Conservation (phyloP, 805 yeast genomes). For the Vanderwaltozyma polyspora region DNA sequence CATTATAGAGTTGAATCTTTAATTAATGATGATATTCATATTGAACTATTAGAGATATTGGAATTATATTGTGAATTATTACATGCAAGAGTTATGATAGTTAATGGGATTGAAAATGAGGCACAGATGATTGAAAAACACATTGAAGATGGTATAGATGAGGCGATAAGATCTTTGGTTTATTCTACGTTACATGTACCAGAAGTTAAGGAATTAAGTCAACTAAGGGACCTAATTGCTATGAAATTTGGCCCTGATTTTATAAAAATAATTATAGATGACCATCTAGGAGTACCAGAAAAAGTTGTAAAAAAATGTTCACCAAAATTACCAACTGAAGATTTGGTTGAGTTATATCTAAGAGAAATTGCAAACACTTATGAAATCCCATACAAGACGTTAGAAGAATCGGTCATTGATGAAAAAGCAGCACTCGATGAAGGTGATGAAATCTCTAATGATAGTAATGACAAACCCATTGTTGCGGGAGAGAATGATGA, state of each 20-base stretch:
- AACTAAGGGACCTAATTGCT: conserved; percentile 50
- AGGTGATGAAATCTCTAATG: conserved; percentile 25
- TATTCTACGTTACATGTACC: conserved; percentile 55
- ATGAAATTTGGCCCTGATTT: conserved; percentile 62
- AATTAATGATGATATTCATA: conserved; percentile 68
- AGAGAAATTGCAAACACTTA: conserved; percentile 75
- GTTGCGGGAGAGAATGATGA: conserved; percentile 28
- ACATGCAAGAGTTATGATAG: conserved; percentile 58
- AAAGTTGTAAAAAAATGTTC: conserved; percentile 53
- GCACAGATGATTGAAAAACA: conserved; percentile 24
- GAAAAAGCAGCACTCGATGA: conserved; percentile 6
- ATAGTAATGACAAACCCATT: conserved; percentile 27
- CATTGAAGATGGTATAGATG: conserved; percentile 41
- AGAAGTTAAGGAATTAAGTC: conserved; percentile 60
- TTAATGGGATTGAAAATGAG: conserved; percentile 34
- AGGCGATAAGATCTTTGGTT: conserved; percentile 61
- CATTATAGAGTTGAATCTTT: conserved; percentile 73
- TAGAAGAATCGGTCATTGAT: conserved; percentile 18
- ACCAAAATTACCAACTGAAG: conserved; percentile 54
- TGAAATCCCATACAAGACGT: conserved; percentile 44
- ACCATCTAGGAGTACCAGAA: conserved; percentile 44
- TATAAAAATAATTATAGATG: conserved; percentile 28
- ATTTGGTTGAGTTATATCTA: conserved; percentile 57
- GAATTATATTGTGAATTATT: conserved; percentile 76
- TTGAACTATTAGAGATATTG: conserved; percentile 65